phyloP scores from a whole-genome alignment of 2,329 filamentous ascomycete species.

The Trichoderma sp. region DNA sequence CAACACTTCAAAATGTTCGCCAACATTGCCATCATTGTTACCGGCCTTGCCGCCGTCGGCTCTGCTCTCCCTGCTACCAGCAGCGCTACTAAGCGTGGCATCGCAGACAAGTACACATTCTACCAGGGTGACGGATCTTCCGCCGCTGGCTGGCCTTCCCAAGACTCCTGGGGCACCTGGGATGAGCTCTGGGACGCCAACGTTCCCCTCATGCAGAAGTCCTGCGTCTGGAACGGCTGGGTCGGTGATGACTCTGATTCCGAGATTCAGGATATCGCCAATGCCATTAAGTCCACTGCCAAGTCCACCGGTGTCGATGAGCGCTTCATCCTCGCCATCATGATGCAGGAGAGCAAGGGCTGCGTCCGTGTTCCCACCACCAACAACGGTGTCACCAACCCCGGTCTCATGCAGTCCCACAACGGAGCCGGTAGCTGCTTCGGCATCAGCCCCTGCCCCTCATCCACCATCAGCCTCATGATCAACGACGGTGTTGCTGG shows the following conservation, averaged over 20 bases:
- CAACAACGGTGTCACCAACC: constrained; percentile 44
- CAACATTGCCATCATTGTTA: constrained; percentile 11
- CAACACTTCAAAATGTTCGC: constrained; percentile 17
- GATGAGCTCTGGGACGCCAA: constrained; percentile 27
- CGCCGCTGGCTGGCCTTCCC: constrained; percentile 28
- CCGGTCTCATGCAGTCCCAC: constrained; percentile 45
- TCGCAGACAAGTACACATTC: constrained; percentile 24
- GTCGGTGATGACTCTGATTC: constrained; percentile 19
- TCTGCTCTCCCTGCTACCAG: background rate
- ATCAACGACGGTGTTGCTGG: constrained; percentile 46
- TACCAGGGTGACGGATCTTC: constrained; percentile 29
- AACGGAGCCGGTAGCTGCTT: constrained; percentile 42
- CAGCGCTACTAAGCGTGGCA: background rate
- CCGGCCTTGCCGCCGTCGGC: constrained; percentile 17
- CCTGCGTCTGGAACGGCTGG: constrained; percentile 26
- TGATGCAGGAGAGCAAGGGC: constrained; percentile 49
- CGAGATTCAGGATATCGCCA: constrained; percentile 21
- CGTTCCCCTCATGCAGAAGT: constrained; percentile 23
- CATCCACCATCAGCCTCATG: constrained; percentile 33
- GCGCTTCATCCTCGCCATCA: constrained; percentile 46
- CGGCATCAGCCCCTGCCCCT: constrained; percentile 35
- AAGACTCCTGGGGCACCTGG: constrained; percentile 25
- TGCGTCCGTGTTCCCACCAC: constrained; percentile 46
- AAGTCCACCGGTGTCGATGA: constrained; percentile 36
- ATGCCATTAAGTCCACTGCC: constrained; percentile 37